A percentile compares a stretch with the other conserved stretches of the same genome.
phyloP scores from a whole-genome alignment of 495 filamentous ascomycete genomes.

The Terfezia boudieri region DNA sequence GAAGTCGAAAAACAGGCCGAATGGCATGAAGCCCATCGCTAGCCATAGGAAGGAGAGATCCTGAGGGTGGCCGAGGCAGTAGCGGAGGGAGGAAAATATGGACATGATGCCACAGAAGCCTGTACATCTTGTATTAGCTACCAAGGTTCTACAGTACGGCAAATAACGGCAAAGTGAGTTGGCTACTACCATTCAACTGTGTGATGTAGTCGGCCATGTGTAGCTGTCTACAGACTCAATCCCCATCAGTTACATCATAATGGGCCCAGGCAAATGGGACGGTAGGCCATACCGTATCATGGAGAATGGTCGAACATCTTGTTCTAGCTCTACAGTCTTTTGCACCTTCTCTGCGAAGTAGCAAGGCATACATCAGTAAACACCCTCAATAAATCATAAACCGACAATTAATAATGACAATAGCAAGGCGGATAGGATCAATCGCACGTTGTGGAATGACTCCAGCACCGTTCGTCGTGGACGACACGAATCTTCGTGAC shows the following conservation, averaged over 20 bases:
- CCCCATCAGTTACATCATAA: neutral
- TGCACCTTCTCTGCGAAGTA: slow-evolving; percentile 3
- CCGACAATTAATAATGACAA: too few relatives aligned
- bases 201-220: slow-evolving; percentile 93
- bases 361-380: neutral
- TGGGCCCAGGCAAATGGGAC: neutral
- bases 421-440: neutral
- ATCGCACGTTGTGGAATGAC: neutral
- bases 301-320: slow-evolving; percentile 29
- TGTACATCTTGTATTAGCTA: slow-evolving; percentile 12
- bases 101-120: slow-evolving; percentile 78
- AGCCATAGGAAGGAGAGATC: slow-evolving; percentile 46
- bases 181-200: slow-evolving; percentile 59
- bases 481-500: neutral
- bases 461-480: neutral
- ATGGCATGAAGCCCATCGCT: slow-evolving; percentile 71
- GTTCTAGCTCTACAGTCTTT: neutral
- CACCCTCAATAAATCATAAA: too few relatives aligned
- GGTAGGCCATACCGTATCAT: slow-evolving; percentile 35
- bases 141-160: neutral
- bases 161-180: neutral
- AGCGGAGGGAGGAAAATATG: slow-evolving; percentile 85
- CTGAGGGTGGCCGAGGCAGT: slow-evolving; percentile 55
- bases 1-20: slow-evolving; percentile 94
- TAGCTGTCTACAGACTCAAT: slow-evolving; percentile 36